Evolutionary conservation across 805 yeast species (phyloP), one percentile per base, ranked within the genome.

Genomic region (Saccharomycopsis oosterbeekiorum): DNA sequence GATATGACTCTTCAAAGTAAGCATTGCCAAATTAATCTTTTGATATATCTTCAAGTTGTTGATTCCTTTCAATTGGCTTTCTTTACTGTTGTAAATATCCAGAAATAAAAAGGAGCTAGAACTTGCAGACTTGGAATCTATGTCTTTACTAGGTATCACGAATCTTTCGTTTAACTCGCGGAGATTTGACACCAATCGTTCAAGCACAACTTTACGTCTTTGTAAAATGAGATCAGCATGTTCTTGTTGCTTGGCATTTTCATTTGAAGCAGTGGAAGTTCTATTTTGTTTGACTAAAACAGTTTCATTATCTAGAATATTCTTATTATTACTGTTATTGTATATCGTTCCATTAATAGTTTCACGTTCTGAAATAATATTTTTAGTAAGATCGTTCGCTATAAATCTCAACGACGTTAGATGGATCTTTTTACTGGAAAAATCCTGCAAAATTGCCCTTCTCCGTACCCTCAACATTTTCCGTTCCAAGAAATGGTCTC

Each of bases 11-110:
- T 56, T 56, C 53, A 56, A 56, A 6, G 36, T 56, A 14, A 56
- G 40, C n/a, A 56, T 21, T 24, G 47, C 17, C 51, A 56, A 42
- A 24, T 56, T 56, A 34, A 56, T 41, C 26, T 56, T 56, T 17
- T 56, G 58, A 14, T 10, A 26, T 11, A 55, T 24, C 41, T 37
- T 40, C 19, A 17, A 19, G 21, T 47, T 34, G 47, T 37, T 21
- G 34, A 47, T 47, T 47, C 34, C 53, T 21, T 47, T 47, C 53
- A 19, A 26, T 15, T 39, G 36, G 17, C 17, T 19, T 26, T 55
- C 50, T 39, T 40, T 26, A n/a, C 37, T 40, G 26, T 39, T 37
- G 19, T 40, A 55, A 15, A 55, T 55, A 5, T 55, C 43, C 11
- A 40, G 19, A 14, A 55, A 55, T 17, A 55, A 40, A 15, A 40